Percentiles rank a stretch among this genome's conserved stretches.
Evolutionary conservation across 2,329 filamentous ascomycete species (phyloP).

Genomic region (Cercospora beticola): DNA sequence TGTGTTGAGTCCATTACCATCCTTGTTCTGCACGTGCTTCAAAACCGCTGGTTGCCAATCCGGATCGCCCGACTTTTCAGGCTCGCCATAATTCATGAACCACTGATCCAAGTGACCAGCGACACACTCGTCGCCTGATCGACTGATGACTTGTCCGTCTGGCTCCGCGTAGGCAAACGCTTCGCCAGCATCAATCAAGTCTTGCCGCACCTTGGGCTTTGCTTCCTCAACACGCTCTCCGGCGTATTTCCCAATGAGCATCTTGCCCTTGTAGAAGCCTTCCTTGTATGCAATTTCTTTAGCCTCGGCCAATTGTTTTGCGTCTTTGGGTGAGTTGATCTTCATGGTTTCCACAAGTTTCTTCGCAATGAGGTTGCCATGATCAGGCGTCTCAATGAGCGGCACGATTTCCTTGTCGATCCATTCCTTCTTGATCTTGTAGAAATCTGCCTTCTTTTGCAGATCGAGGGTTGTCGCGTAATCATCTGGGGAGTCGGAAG

Average conservation of each 20-base stretch:
- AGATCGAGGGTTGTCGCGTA: constrained; percentile 86
- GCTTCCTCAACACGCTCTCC: constrained; percentile 83
- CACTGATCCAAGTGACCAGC: constrained; percentile 93
- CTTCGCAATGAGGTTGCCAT: constrained; percentile 80
- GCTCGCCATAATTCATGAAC: constrained; percentile 88
- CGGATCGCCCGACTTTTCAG: constrained; percentile 63
- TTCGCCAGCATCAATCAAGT: constrained; percentile 71
- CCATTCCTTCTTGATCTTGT: constrained; percentile 96
- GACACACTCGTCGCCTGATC: constrained; percentile 90
- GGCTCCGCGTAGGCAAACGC: constrained; percentile 95
- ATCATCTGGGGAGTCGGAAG: constrained; percentile 93
- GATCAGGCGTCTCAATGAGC: constrained; percentile 84
- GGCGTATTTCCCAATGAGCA: constrained; percentile 84
- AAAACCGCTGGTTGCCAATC: constrained; percentile 78
- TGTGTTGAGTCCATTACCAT: constrained; percentile 70
- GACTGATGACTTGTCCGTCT: constrained; percentile 81
- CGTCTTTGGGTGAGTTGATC: constrained; percentile 94
- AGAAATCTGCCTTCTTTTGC: constrained; percentile 92
- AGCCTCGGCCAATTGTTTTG: constrained; percentile 83
- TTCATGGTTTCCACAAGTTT: constrained; percentile 87
- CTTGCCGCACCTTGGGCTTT: constrained; percentile 78
- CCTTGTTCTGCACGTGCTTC: constrained; percentile 67
- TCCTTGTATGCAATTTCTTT: constrained; percentile 98
- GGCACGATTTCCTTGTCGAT: constrained; percentile 84
- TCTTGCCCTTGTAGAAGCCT: constrained; percentile 91